These are phyloP conservation scores for Talaromyces sp. DNA, from an alignment of 2,329 filamentous ascomycete genomes.

Conservation along the genomic window DNA sequence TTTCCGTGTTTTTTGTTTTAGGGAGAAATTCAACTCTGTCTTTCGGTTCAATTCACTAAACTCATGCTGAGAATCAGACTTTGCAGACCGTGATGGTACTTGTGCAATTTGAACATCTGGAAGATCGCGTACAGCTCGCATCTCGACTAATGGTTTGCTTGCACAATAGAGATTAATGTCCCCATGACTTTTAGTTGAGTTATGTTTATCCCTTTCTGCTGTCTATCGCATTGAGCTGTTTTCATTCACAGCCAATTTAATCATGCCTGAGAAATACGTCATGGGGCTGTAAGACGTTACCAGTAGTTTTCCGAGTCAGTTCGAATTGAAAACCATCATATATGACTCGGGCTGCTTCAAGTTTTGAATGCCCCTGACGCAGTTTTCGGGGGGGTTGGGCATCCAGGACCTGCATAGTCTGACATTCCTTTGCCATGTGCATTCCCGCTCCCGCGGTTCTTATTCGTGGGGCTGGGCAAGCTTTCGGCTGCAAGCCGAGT, in stretches of 20 bases:
- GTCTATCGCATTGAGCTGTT: background rate
- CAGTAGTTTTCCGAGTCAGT: no score
- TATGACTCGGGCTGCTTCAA: background rate
- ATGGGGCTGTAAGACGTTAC: background rate
- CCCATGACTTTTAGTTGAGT: background rate
- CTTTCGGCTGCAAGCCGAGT: background rate
- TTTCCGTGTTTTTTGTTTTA: no score
- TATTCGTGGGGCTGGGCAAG: background rate
- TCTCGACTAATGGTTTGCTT: background rate
- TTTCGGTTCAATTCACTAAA: background rate
- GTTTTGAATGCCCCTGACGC: background rate
- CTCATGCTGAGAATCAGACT: background rate
- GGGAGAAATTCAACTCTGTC: no score
- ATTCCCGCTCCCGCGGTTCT: background rate
- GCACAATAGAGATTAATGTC: no score
- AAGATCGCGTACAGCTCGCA: background rate
- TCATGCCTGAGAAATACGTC: background rate
- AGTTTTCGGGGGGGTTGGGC: background rate
- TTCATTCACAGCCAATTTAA: background rate
- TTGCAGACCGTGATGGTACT: background rate
- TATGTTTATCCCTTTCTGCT: background rate
- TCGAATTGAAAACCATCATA: background rate
- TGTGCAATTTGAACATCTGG: background rate
- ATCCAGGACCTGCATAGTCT: background rate
- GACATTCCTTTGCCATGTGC: constrained; percentile 1